Evolutionary conservation across 495 filamentous ascomycete genomes (phyloP).

Genomic region (Monascus purpureus): DNA sequence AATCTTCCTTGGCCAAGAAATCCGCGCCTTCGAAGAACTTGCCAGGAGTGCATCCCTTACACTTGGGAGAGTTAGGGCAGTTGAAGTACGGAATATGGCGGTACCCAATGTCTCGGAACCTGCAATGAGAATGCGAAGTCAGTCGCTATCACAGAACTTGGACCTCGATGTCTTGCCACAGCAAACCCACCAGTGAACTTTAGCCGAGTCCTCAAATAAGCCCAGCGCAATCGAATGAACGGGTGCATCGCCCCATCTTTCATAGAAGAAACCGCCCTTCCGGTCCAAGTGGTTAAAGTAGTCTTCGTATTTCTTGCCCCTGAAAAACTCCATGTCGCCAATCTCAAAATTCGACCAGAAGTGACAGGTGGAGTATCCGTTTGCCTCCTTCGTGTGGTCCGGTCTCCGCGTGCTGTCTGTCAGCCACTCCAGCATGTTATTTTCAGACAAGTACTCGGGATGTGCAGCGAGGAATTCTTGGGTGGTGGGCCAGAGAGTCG

Average conservation of each 20-base stretch:
- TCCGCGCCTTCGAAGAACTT: conserved; percentile 76
- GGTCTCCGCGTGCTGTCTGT: conserved; percentile 65
- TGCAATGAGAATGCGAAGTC: conserved; percentile 23
- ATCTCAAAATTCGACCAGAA: conserved; percentile 99
- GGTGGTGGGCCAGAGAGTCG: conserved; percentile 90
- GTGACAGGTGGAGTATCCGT: conserved; percentile 98
- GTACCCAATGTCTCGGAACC: conserved; percentile 99
- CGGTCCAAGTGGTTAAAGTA: conserved; percentile 95
- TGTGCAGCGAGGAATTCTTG: conserved; percentile 75
- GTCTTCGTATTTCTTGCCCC: conserved; percentile 77
- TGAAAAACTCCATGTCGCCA: conserved; percentile 88
- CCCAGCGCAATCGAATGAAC: conserved; percentile 94
- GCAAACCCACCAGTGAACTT: conserved; percentile 82
- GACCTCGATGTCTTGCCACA: no score
- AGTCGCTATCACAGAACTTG: no score
- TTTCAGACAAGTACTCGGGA: conserved; percentile 63
- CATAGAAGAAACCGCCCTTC: conserved; percentile 96
- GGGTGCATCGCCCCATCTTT: conserved; percentile 96
- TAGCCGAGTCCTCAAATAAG: conserved; percentile 77
- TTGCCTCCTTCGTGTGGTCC: conserved; percentile 60
- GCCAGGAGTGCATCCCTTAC: conserved; percentile 73
- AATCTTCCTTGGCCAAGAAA: conserved; percentile 82
- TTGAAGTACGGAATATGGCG: conserved; percentile 98
- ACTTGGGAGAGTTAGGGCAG: conserved; percentile 93
- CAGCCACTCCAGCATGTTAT: conserved; percentile 82